Conservation (phyloP, 371 early-diverging fungal species). For the Rhizomucor miehei region DNA sequence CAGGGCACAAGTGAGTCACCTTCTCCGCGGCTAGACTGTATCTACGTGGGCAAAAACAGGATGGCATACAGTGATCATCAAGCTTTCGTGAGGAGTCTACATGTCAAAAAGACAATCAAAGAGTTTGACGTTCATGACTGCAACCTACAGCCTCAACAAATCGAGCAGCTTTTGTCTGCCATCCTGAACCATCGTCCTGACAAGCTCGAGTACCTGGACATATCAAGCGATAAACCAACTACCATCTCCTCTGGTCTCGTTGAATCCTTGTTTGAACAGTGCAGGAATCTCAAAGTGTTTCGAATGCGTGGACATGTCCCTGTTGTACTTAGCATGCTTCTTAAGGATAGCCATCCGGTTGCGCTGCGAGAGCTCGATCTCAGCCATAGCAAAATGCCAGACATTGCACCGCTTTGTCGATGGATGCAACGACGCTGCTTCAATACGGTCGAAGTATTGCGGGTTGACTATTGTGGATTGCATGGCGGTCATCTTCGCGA, state of each 20-base stretch:
- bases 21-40: constrained; percentile 13
- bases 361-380: constrained; percentile 1
- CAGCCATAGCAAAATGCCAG: constrained; percentile 4
- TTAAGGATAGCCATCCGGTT: background rate
- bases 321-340: background rate
- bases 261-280: constrained; percentile 17
- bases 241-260: constrained; percentile 16
- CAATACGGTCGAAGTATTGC: constrained; percentile 16
- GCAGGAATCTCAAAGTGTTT: constrained; percentile 19
- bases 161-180: constrained; percentile 23
- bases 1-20: too few species aligned
- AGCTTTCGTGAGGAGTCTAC: constrained; percentile 25
- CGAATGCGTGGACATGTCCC: constrained; percentile 4
- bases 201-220: constrained; percentile 17
- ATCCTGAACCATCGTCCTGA: constrained; percentile 17
- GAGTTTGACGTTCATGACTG: constrained; percentile 31
- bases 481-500: constrained; percentile 31
- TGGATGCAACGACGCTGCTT: constrained; percentile 37
- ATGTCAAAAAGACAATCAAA: constrained; percentile 19
- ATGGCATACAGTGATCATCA: constrained; percentile 24
- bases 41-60: constrained; percentile 28
- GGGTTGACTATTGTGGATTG: constrained; percentile 24
- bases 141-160: constrained; percentile 17
- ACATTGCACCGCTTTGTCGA: constrained; percentile 15
- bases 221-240: constrained; percentile 6